Conservation (phyloP, 768 basidiomycete genomes). For the Gloeophyllum trabeum region DNA sequence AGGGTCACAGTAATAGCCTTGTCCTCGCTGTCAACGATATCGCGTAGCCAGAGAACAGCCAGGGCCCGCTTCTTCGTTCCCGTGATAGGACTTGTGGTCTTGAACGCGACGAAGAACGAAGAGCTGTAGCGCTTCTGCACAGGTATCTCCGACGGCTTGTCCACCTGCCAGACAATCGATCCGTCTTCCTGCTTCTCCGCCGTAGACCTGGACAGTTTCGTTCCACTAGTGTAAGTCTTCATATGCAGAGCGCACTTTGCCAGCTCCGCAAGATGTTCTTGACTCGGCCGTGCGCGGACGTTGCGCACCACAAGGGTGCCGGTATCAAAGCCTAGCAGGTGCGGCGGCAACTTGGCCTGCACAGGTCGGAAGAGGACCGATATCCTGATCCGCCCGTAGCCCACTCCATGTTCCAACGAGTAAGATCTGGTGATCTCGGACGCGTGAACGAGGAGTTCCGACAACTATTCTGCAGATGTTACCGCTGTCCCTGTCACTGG, state of each 20-base stretch:
- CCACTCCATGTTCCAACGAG: conserved; percentile 61
- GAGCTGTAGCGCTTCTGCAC: conserved; percentile 36
- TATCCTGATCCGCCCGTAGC: conserved; percentile 51
- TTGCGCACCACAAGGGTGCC: conserved; percentile 49
- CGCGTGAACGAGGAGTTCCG: conserved; percentile 22
- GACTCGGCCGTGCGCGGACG: conserved; percentile 14
- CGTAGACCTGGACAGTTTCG: conserved; percentile 25
- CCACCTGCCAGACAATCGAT: conserved; percentile 22
- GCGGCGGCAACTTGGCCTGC: conserved; percentile 42
- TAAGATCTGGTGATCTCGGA: conserved; percentile 49
- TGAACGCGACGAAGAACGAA: conserved; percentile 32
- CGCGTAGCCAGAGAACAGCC: conserved; percentile 43
- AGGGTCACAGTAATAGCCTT: conserved; percentile 33
- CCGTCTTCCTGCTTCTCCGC: conserved; percentile 21
- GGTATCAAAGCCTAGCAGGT: conserved; percentile 57
- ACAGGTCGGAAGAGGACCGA: conserved; percentile 61
- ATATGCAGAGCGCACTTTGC: conserved; percentile 27
- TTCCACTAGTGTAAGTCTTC: conserved; percentile 28
- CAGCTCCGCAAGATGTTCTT: conserved; percentile 18
- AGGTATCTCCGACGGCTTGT: conserved; percentile 29
- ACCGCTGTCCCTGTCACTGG: not conserved
- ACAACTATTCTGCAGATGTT: conserved; percentile 11
- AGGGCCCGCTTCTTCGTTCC: conserved; percentile 18
- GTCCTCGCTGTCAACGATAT: conserved; percentile 38
- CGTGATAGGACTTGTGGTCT: conserved; percentile 22